Evolutionary conservation across 805 yeast species (phyloP).

Genomic region (Saccharomycopsis sp.): DNA sequence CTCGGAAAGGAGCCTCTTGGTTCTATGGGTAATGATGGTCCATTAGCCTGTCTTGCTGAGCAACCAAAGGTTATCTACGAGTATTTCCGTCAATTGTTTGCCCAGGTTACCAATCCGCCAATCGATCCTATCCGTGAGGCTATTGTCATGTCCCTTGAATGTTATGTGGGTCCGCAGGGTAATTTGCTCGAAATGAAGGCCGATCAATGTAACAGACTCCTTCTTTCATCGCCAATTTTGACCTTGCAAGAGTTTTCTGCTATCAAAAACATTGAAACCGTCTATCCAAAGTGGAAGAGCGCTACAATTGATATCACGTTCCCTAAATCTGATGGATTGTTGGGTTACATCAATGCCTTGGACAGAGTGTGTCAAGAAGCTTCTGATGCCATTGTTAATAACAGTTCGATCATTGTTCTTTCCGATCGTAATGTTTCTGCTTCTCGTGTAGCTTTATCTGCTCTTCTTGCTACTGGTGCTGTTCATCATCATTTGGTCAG

Average conservation of each 20-base stretch:
- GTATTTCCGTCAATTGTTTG: slow-evolving; percentile 92
- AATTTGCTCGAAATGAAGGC: slow-evolving; percentile 90
- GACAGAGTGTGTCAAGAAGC: slow-evolving; percentile 87
- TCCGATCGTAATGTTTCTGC: slow-evolving; percentile 61
- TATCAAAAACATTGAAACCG: slow-evolving; percentile 60
- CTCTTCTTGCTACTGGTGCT: slow-evolving; percentile 91
- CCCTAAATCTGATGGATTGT: slow-evolving; percentile 71
- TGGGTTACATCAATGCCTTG: slow-evolving; percentile 78
- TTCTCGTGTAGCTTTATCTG: slow-evolving; percentile 71
- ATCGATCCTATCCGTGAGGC: slow-evolving; percentile 97
- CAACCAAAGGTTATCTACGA: slow-evolving; percentile 89
- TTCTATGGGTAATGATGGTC: slow-evolving; percentile 97
- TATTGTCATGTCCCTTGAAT: slow-evolving; percentile 94
- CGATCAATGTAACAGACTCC: slow-evolving; percentile 81
- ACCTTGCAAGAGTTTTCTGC: slow-evolving; percentile 70
- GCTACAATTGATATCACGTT: slow-evolving; percentile 84
- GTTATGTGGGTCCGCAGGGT: slow-evolving; percentile 98
- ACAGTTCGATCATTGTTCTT: slow-evolving; percentile 67
- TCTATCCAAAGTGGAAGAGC: slow-evolving; percentile 83
- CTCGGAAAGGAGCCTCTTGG: slow-evolving; percentile 93
- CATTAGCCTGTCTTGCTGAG: slow-evolving; percentile 88
- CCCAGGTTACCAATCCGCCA: slow-evolving; percentile 98
- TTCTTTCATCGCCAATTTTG: slow-evolving; percentile 77
- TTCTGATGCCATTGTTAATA: slow-evolving; percentile 70
- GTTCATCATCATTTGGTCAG: slow-evolving; percentile 95